A percentile compares a stretch with the other conserved stretches of the same genome.
These are phyloP conservation scores for Podospora anserina DNA, from an alignment of 495 filamentous ascomycete species.

Conservation along the genomic window DNA sequence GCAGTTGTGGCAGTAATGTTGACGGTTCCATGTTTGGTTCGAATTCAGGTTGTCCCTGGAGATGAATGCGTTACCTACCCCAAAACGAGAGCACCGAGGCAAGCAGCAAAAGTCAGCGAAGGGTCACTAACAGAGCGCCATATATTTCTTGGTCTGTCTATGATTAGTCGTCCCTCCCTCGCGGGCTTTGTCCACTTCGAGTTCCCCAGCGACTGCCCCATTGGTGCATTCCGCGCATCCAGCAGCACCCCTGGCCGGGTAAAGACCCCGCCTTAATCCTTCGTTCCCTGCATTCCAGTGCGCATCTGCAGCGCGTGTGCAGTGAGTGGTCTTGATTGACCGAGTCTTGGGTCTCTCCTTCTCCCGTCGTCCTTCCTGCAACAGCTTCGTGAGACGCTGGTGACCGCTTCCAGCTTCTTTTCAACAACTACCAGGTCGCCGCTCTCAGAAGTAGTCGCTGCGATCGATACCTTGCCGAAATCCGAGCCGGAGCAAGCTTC, in stretches of 20 bases:
- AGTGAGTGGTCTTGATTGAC: neutral
- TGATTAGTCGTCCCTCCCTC: conserved; percentile 18
- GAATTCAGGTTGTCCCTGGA: neutral
- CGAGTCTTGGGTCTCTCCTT: neutral
- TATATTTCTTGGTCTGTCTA: conserved; percentile 5
- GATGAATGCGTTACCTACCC: neutral
- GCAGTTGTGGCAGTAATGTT: neutral
- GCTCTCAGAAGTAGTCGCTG: neutral
- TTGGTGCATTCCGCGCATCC: conserved; percentile 19
- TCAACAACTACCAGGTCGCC: neutral
- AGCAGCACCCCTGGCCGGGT: conserved; percentile 10
- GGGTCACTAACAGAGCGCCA: conserved; percentile 4
- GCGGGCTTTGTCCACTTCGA: conserved; percentile 3
- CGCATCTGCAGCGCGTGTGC: conserved; percentile 1
- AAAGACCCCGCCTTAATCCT: conserved; percentile 22
- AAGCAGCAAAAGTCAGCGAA: neutral
- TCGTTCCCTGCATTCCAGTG: conserved; percentile 12
- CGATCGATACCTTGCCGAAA: neutral
- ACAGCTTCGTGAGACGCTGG: neutral
- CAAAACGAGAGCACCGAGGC: neutral
- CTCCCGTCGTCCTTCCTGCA: neutral
- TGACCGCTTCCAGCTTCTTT: neutral
- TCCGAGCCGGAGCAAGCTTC: neutral
- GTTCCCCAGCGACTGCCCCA: conserved; percentile 1
- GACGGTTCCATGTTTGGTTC: neutral